phyloP scores from a whole-genome alignment of 2,329 filamentous ascomycete species.

The Metarhizium rileyi region DNA sequence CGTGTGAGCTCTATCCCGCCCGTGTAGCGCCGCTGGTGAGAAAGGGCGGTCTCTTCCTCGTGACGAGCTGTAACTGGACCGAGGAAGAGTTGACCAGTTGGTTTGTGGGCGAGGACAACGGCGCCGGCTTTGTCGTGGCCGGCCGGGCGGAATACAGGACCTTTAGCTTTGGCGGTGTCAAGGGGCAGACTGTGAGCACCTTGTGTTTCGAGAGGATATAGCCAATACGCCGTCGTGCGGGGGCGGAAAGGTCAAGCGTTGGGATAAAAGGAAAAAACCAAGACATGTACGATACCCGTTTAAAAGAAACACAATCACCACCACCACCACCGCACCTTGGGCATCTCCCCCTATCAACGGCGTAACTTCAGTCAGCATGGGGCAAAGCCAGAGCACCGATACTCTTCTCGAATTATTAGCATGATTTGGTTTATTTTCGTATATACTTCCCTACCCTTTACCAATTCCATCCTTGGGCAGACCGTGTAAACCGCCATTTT shows the following conservation, averaged over 20 bases:
- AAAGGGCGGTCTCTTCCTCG: slow-evolving; percentile 61
- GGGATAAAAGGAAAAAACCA: not conserved
- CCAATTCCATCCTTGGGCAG: not conserved
- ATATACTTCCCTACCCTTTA: not conserved
- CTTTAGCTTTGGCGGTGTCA: slow-evolving; percentile 81
- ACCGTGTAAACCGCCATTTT: not conserved
- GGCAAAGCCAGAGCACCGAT: not conserved
- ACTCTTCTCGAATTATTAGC: not conserved
- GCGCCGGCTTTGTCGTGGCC: slow-evolving; percentile 46
- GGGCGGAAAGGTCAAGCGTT: not conserved
- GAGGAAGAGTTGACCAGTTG: slow-evolving; percentile 73
- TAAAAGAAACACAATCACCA: no score
- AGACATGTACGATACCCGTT: not conserved
- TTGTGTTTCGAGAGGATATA: slow-evolving; percentile 60
- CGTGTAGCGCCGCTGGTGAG: slow-evolving; percentile 61
- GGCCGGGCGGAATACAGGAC: slow-evolving; percentile 70
- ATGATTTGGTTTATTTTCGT: not conserved
- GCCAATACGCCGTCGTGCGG: not conserved
- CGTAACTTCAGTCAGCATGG: not conserved
- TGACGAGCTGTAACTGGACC: slow-evolving; percentile 98
- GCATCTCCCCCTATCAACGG: not conserved
- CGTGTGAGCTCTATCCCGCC: slow-evolving; percentile 66
- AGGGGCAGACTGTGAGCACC: slow-evolving; percentile 82
- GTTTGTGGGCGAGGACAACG: slow-evolving; percentile 44
- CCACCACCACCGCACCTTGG: not conserved